Evolutionary conservation across 2,329 filamentous ascomycete species (phyloP), one percentile per base, ranked within the genome.

Genomic region (Aureobasidium mangrovei): DNA sequence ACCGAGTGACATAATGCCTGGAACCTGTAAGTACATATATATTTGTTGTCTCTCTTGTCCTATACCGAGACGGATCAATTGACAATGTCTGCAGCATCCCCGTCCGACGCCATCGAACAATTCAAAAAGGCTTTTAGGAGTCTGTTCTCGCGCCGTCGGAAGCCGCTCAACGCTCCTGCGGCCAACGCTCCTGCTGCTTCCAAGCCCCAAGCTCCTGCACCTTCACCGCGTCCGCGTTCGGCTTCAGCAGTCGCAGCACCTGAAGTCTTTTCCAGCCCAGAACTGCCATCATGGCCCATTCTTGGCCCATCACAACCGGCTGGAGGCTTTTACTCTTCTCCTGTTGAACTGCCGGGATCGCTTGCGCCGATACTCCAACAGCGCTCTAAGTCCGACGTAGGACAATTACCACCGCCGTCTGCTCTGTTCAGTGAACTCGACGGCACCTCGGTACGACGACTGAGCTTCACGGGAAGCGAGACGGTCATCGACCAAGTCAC

Each of bases 71-170:
- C n/a, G 18, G 10, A 18, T 27, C 7, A 26, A 36, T 41, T 56
- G 47, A 56, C 41, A 55, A 39, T 29, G 38, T 54, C 45, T 35
- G 47, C 53, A 63, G 61, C 60, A 46, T 61, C 61, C 39, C 56
- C 61, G 35, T 59, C 61, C 40, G 60, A 63, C 53, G 58, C 60
- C 18, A 38, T 59, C 53, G 55, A 54, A 45, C 59, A 58, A 39
- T 54, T 66, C 46, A 65, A 64, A 58, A 60, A 59, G 41, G 60
- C 60, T 24, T 60, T 66, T 52, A 63, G 64, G 43, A 59, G 59
- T 53, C 58, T 66, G 39, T 63, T 66, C 54, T 18, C 18, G 18
- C 60, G 58, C 47, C 51, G 58, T 35, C 61, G 58, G 29, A 62
- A 53, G 40, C 27, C 32, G 31, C 39, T 24, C 49, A 53, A 53